Base-by-base conservation (phyloP, 352 stramenopile genomes). In the Phytophthora colocasiae region DNA sequence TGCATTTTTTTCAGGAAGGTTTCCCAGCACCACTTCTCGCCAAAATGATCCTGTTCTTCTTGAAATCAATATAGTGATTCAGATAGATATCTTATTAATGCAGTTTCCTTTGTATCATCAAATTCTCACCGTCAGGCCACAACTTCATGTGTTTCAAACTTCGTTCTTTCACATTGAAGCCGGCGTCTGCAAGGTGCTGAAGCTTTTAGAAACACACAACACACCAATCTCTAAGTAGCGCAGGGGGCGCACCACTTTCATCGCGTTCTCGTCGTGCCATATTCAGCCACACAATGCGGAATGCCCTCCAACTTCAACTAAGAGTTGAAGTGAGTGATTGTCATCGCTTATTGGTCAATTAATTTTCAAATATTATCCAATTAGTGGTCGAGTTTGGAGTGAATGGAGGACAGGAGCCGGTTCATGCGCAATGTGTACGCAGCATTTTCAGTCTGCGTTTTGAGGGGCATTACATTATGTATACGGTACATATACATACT, bases 1-100 rank as follows among this genome's bases (percentile, higher is more conserved):
- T 71, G 59, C 14, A 74, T 36, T 15, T 46, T 67, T 55, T 69
- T n/a, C 22, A 77, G 38, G 5, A 77, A 24, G 43, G 46, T 52
- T 29, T 46, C 39, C 51, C 64, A 70, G 40, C 59, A 50, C 68
- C 68, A 71, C 12, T 32, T 51, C 19, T 55, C 60, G 0, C 31
- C 41, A 22, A 12, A 12, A 45, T 40, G 34, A 31, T 48, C 38
- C 29, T 49, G 17, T 40, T 38, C 63, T 69, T 51, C 22, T 62
- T 19, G 10, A 11, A 58, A 48, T n/a, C n/a, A n/a, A n/a, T n/a
- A n/a, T 51, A 12, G 12, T 36, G 3, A 8, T 9, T 36, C 31
- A 36, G 9, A 36, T 36, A 36, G 8, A 36, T 22, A 22, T 22
- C 22, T 22, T 22, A 22, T 22, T 22, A 22, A 2, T 22, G 8